Evolutionary conservation across 2,329 filamentous ascomycete species (phyloP).

Genomic region (Diaporthe citrichinensis): DNA sequence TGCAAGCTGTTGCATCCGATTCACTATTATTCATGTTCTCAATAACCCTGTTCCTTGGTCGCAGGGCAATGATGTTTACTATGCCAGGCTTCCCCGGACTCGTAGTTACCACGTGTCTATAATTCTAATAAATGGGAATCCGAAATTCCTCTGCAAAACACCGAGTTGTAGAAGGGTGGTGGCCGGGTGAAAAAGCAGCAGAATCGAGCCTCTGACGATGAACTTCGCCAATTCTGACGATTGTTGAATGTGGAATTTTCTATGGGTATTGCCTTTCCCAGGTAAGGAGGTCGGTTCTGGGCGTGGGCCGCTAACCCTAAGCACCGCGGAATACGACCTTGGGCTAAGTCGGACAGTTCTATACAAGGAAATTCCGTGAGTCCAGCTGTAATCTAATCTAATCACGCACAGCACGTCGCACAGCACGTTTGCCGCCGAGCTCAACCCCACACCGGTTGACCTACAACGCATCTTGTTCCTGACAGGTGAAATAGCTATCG

Average conservation of each 20-base stretch:
- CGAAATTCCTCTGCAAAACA: neutral
- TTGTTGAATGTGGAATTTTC: neutral
- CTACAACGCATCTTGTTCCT: constrained; percentile 1
- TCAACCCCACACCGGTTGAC: neutral
- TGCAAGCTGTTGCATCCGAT: neutral
- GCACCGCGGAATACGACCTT: neutral
- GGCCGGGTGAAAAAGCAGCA: neutral
- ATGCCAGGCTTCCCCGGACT: no score
- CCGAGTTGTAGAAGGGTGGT: neutral
- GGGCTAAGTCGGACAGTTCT: neutral
- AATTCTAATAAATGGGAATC: neutral
- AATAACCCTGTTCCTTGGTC: no score
- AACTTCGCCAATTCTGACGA: neutral
- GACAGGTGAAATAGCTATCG: neutral
- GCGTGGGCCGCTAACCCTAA: neutral
- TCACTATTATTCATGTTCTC: no score
- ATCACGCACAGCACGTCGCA: neutral
- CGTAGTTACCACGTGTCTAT: no score
- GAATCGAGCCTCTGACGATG: neutral
- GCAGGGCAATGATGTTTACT: no score
- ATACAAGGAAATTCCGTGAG: neutral
- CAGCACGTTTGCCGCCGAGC: neutral
- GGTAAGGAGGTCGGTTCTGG: neutral
- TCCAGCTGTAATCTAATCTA: neutral
- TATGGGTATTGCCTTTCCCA: neutral